Base-by-base conservation (phyloP, 169 alveolate genomes). In the Plasmodium inui region DNA sequence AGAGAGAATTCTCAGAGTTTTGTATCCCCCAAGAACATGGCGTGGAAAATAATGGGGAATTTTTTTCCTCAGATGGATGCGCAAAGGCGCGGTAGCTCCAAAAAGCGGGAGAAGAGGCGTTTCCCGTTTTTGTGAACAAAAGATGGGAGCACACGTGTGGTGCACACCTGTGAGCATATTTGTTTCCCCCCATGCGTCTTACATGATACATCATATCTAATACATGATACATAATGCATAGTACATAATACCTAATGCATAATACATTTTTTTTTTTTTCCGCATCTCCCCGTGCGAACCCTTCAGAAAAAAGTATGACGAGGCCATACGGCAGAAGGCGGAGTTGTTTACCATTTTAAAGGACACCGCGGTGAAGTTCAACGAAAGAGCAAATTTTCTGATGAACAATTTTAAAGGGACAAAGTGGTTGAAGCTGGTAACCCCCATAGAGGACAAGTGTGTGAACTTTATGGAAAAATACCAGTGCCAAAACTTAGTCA, bases 221-320 rank as follows among this genome's bases (percentile, higher is more conserved):
- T 34, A 4, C 39, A 34, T 2, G 6, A 34, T 34, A 4, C 39
- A 32, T 32, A 1, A 32, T 32, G 39, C 39, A 32, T 32, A 1
- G 39, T 32, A 3, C 39, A 32, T 1, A 1, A 32, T 32, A 3
- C 39, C 1, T 34, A 2, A 34, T 34, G 39, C 39, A 4, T 34
- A 2, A 2, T 34, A 34, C 39, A 34, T 34, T 70, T n/a, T 39
- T 32, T 82, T 53, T 57, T 9, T 19, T 57, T 84, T 84, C 32
- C 4, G 28, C 19, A 14, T 37, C 73, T 83, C 53, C 32, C 14
- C 22, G 12, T 22, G 44, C 8, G 32, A 67, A 67, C 28, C 28
- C 14, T 53, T 17, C 88, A 88, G 94, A 67, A 78, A 88, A 72
- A 55, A 26, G 41, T 88, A 76, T 67, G 88, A 88, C 81, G 46